Conservation (phyloP, 2,329 filamentous ascomycete genomes). For the Pestalotiopsis sp. region DNA sequence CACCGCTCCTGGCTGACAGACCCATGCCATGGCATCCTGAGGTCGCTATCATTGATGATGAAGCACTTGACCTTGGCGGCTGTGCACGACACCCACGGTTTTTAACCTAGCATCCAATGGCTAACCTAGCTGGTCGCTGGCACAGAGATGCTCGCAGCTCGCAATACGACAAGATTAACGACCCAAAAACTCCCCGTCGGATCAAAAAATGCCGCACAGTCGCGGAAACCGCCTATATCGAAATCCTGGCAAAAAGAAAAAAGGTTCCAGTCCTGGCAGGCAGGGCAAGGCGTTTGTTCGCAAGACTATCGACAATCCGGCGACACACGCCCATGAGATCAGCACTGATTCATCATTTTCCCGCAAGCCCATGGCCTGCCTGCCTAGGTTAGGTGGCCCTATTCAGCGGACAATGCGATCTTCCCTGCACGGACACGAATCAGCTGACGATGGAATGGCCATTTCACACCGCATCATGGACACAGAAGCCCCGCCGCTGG, state of each 20-base stretch:
- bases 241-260: not conserved
- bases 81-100: too few relatives aligned
- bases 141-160: too few relatives aligned
- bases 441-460: constrained; percentile 19
- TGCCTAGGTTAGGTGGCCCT: not conserved
- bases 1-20: not conserved
- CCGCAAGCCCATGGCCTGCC: not conserved
- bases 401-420: constrained; percentile 14
- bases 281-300: not conserved
- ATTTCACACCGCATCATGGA: constrained; percentile 20
- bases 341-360: not conserved
- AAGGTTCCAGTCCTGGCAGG: not conserved
- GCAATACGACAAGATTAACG: too few relatives aligned
- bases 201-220: too few relatives aligned
- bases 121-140: too few relatives aligned
- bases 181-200: too few relatives aligned
- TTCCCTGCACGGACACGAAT: constrained; percentile 17
- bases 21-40: not conserved
- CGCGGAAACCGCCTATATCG: too few relatives aligned
- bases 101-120: too few relatives aligned
- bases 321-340: not conserved
- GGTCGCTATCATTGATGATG: too few relatives aligned
- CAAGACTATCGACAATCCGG: not conserved
- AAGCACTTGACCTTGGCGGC: too few relatives aligned
- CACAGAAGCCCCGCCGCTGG: not conserved